Evolutionary conservation across 169 alveolate genomes (phyloP), one percentile per base, ranked within the genome.

Genomic region (Eimeria necatrix): DNA sequence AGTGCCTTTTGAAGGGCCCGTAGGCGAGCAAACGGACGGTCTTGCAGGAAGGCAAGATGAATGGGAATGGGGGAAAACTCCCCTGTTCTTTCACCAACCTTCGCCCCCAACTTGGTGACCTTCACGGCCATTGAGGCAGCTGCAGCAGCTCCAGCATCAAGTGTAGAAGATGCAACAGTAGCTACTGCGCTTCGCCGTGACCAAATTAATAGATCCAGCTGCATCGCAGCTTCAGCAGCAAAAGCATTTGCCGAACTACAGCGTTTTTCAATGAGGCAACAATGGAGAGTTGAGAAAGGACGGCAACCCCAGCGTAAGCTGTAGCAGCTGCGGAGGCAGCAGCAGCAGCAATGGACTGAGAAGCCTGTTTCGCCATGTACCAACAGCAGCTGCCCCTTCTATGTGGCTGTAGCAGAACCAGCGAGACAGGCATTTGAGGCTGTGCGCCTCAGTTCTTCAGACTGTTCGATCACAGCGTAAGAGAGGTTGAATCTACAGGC

Each of bases 11-110:
- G 73, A 53, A 41, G 59, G 86, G 14, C 86, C 86, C 86, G 86
- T 49, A 81, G 90, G 90, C 53, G 73, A 81, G 46, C 46, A 81
- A 20, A 24, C 74, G 41, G 90, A 71, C 70, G 52, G 90, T 6
- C 24, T 71, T 52, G 90, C 52, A 20, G 73, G 74, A 14, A 81
- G 70, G 70, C 71, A 60, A 81, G 73, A 24, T 53, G 90, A 81
- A 16, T 81, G 90, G 90, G 41, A 49, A 51, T 81, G 90, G 90
- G 90, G 90, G 26, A 70, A 53, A 71, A 53, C 90, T 6, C 90
- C 90, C 61, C 61, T 81, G 64, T 81, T 81, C 59, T 81, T 41
- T 32, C 90, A 81, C 74, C 90, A 49, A 9, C 70, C 90, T 12
- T 20, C 74, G 4, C 90, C 90, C 20, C 90, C 90, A 7, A 51